phyloP scores from a whole-genome alignment of 441 rosid genomes.

The Daphne laureola region DNA sequence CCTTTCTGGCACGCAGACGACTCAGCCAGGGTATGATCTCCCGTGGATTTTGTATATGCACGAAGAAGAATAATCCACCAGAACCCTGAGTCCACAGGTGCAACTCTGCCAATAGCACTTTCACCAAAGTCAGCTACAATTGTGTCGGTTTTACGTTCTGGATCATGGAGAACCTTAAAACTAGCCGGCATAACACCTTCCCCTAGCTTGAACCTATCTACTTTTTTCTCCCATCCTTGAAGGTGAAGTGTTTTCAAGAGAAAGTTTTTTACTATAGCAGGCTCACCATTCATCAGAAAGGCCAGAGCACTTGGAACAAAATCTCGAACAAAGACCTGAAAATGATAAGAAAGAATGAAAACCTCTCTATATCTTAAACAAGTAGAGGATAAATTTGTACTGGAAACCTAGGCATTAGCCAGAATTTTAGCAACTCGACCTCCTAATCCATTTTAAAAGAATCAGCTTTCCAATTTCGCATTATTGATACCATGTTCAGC shows the following conservation, averaged over 20 bases:
- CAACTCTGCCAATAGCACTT: slow-evolving; percentile 97
- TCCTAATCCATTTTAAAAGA: too few relatives aligned
- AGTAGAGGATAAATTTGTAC: neutral
- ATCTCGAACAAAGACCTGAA: slow-evolving; percentile 84
- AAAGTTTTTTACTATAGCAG: slow-evolving; percentile 85
- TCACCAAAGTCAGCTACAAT: slow-evolving; percentile 90
- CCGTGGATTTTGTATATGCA: slow-evolving; percentile 90
- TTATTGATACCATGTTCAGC: too few relatives aligned
- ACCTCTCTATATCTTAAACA: neutral
- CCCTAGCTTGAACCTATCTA: slow-evolving; percentile 84
- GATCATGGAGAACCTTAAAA: slow-evolving; percentile 90
- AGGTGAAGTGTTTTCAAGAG: slow-evolving; percentile 77
- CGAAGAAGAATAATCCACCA: slow-evolving; percentile 99
- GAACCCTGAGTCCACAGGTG: slow-evolving; percentile 96
- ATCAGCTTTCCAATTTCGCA: too few relatives aligned
- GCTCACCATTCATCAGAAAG: slow-evolving; percentile 93
- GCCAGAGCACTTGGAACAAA: slow-evolving; percentile 93
- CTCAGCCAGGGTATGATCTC: slow-evolving; percentile 78
- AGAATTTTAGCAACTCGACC: neutral
- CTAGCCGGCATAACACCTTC: slow-evolving; percentile 98
- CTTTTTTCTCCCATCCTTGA: slow-evolving; percentile 88
- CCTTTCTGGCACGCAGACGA: slow-evolving; percentile 85
- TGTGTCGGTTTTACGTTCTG: slow-evolving; percentile 55
- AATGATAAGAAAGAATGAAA: neutral
- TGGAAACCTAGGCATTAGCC: neutral